phyloP scores from a whole-genome alignment of 1,139 yeast genomes.

The Candida glucosophila region DNA sequence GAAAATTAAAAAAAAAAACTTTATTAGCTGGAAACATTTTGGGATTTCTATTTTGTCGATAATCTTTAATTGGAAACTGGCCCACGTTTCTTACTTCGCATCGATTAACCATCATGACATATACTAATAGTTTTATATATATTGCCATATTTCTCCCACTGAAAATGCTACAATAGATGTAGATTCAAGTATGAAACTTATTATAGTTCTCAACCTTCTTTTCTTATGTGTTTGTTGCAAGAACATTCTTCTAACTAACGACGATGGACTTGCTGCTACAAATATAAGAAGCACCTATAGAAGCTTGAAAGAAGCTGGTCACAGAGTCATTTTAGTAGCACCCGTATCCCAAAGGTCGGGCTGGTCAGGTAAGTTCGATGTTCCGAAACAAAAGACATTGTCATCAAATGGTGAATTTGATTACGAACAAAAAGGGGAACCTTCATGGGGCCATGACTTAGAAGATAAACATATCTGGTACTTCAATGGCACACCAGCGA shows the following conservation, averaged over 20 bases:
- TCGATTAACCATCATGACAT: too few relatives aligned
- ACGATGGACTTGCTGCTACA: constrained; percentile 53
- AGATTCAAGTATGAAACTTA: too few relatives aligned
- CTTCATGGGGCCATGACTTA: constrained; percentile 41
- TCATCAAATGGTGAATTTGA: constrained; percentile 33
- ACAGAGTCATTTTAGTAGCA: constrained; percentile 46
- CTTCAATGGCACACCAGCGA: constrained; percentile 42
- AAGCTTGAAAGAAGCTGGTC: constrained; percentile 46
- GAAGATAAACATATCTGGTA: constrained; percentile 38
- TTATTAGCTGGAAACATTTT: too few relatives aligned
- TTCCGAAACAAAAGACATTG: constrained; percentile 35
- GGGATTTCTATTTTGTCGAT: too few relatives aligned
- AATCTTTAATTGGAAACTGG: too few relatives aligned
- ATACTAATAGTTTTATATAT: too few relatives aligned
- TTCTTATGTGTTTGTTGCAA: too few relatives aligned
- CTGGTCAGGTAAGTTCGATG: constrained; percentile 44
- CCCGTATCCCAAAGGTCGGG: constrained; percentile 56
- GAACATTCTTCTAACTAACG: constrained; percentile 50
- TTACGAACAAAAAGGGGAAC: constrained; percentile 33
- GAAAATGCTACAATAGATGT: too few relatives aligned
- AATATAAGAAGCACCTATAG: constrained; percentile 53
- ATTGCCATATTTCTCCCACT: too few relatives aligned
- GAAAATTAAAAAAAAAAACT: too few relatives aligned
- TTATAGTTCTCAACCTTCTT: too few relatives aligned
- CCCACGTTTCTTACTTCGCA: too few relatives aligned